These are phyloP conservation scores for Emmonsiellopsis sp. DNA, from an alignment of 2,329 filamentous ascomycete genomes.

Conservation along the genomic window DNA sequence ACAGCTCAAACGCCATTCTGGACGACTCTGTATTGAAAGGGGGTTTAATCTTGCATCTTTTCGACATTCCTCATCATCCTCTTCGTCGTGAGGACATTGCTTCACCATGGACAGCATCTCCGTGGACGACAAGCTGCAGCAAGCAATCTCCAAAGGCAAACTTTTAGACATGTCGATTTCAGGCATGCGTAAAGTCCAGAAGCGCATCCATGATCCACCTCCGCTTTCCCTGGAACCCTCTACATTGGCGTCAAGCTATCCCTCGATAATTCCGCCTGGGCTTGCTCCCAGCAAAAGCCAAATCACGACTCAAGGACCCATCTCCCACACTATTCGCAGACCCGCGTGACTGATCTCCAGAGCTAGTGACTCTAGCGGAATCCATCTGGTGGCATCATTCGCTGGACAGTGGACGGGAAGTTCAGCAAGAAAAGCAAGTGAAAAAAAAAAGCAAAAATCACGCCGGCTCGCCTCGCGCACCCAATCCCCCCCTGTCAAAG, in stretches of 20 bases:
- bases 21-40: no score
- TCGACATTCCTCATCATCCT: no score
- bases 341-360: slow-evolving; percentile 5
- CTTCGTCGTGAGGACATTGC: no score
- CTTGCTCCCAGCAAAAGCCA: not conserved
- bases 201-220: no score
- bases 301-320: not conserved
- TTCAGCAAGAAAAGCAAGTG: not conserved
- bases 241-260: not conserved
- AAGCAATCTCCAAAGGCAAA: no score
- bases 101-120: no score
- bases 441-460: not conserved
- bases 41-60: no score
- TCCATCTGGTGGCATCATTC: not conserved
- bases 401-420: not conserved
- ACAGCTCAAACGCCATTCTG: no score
- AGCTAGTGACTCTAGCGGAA: not conserved
- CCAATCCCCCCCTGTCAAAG: not conserved
- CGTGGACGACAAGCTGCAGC: no score
- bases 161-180: no score
- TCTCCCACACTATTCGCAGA: slow-evolving; percentile 2
- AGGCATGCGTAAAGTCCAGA: no score
- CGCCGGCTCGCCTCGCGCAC: no score
- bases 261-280: not conserved
- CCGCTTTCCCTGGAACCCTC: not conserved